These are phyloP conservation scores for Colletotrichum sp. DNA, from an alignment of 2,329 filamentous ascomycete genomes.

Conservation along the genomic window DNA sequence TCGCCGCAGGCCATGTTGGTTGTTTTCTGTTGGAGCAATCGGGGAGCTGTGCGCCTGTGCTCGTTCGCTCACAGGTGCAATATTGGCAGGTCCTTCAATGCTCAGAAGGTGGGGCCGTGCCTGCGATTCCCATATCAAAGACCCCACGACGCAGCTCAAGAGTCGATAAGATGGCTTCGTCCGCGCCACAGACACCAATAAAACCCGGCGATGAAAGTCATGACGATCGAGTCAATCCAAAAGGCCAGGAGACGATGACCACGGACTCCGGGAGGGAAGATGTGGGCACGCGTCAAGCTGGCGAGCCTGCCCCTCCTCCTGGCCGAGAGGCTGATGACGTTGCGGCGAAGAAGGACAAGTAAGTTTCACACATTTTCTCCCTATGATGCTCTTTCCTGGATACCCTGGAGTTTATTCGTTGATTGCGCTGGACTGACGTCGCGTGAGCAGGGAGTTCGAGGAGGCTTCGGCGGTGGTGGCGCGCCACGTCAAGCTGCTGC, in stretches of 20 bases:
- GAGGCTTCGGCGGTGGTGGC: conserved; percentile 5
- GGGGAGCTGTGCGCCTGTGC: not conserved
- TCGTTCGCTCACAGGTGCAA: no score
- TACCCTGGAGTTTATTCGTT: not conserved
- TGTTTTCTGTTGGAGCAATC: accelerated
- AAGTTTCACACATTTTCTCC: accelerated
- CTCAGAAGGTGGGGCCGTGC: not conserved
- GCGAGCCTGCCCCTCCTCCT: not conserved
- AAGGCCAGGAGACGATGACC: accelerated
- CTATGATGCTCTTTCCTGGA: no score
- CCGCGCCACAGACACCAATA: not conserved
- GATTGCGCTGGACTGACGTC: accelerated
- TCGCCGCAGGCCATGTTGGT: not conserved
- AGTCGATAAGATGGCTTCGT: not conserved
- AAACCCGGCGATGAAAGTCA: accelerated
- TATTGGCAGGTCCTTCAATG: no score
- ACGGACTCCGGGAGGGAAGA: accelerated
- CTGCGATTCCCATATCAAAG: not conserved
- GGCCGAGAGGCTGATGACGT: accelerated
- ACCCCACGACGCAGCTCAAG: not conserved
- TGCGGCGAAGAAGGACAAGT: not conserved
- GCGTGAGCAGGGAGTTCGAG: not conserved
- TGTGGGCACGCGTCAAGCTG: not conserved
- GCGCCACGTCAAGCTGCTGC: conserved; percentile 24
- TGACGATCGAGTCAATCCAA: accelerated